Base-by-base conservation (phyloP, 2,329 filamentous ascomycete genomes). In the Allantophomopsis lycopodina region DNA sequence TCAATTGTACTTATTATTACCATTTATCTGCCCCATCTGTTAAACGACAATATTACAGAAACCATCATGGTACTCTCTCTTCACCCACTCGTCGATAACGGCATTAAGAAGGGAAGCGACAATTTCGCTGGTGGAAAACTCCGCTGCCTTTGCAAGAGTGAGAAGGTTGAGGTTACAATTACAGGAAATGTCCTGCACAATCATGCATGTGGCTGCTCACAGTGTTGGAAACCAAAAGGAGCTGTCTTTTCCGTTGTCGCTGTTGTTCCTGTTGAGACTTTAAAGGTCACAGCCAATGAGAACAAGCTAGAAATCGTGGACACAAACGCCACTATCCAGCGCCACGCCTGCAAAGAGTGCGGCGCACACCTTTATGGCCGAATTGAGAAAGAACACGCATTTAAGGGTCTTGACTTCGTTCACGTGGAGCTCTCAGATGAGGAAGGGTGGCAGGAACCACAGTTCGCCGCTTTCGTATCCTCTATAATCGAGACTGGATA, bases 161-260 rank as follows among this genome's bases (percentile, higher is more conserved):
- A 67, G 54, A 69, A 68, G 18, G 71, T 82, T 43, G 68, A 74
- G 50, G 65, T 82, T 16, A 66, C 65, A 0, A 63, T 82, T 32
- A 55, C 50, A 42, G 61, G 68, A 53, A 73, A 80, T 49, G 70
- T 83, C 41, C 61, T 66, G 2, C 76, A 81, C 64, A 81, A 83
- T 64, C 78, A 83, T 59, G 76, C 73, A 40, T 82, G 78, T 58
- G 77, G 77, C 45, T 82, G 78, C 60, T 79, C 75, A 40, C 78
- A 81, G 57, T 82, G 78, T 68, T 83, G 76, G 76, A 83, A 81
- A 58, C 78, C 78, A 5, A 42, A 57, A 2, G 73, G 73, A 21
- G 65, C 75, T 1, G 67, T 82, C 44, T 82, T 83, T 64, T 71
- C 71, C 44, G 51, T 82, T 48, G 66, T 83, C 36, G 76, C 61